These are phyloP conservation scores for Puccinia horiana DNA, from an alignment of 1,284 basidiomycete species.

Conservation along the genomic window DNA sequence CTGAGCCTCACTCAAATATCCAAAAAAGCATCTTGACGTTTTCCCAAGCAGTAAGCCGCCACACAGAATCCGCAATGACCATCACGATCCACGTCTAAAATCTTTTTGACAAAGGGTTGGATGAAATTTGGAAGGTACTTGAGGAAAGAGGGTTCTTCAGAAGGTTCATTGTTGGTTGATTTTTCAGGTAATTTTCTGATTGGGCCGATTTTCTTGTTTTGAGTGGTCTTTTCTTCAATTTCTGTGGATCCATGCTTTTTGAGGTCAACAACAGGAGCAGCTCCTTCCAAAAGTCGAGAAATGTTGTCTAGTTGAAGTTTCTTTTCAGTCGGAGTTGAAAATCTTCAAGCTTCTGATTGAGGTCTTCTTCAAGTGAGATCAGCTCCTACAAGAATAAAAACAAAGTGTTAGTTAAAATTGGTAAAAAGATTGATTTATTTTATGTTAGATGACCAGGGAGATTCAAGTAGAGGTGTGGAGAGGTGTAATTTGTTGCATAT, in stretches of 20 bases:
- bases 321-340: not conserved
- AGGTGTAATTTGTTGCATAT: too few relatives aligned
- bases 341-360: not conserved
- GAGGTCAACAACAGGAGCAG: not conserved
- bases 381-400: too few relatives aligned
- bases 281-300: not conserved
- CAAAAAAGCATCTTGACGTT: not conserved
- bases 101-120: not conserved
- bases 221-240: slow-evolving; percentile 8
- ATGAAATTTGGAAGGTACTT: not conserved
- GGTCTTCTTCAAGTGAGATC: too few relatives aligned
- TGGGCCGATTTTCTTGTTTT: not conserved
- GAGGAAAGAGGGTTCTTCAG: too few relatives aligned
- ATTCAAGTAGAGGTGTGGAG: too few relatives aligned
- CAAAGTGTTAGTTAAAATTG: too few relatives aligned
- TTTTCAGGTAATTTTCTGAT: not conserved
- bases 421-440: too few relatives aligned
- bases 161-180: too few relatives aligned
- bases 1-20: not conserved
- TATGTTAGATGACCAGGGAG: too few relatives aligned
- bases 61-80: not conserved
- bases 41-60: not conserved
- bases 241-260: not conserved
- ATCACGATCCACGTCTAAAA: not conserved
- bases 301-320: not conserved